Percentiles rank a stretch among this genome's conserved stretches.
Conservation (phyloP, 2,329 filamentous ascomycete species). For the Trichoderma polysporum region DNA sequence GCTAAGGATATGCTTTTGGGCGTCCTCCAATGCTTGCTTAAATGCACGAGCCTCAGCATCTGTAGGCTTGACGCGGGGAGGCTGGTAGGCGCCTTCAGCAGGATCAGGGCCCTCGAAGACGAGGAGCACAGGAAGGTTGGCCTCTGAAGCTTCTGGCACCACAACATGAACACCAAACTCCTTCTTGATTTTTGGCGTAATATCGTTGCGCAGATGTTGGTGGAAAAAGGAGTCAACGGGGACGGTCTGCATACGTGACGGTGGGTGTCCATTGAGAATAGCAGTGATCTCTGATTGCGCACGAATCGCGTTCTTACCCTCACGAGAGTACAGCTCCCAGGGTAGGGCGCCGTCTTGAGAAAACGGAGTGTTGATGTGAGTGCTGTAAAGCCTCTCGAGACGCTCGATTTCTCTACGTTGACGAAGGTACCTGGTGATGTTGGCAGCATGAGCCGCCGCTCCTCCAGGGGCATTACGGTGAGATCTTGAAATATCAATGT, state of each 20-base stretch:
- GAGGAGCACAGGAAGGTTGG: conserved; percentile 63
- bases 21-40: conserved; percentile 55
- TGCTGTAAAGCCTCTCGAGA: conserved; percentile 75
- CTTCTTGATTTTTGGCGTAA: conserved; percentile 62
- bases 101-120: conserved; percentile 69
- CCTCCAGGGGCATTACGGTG: conserved; percentile 72
- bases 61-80: conserved; percentile 55
- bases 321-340: conserved; percentile 86
- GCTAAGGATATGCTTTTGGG: conserved; percentile 56
- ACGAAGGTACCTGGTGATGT: conserved; percentile 83
- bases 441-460: conserved; percentile 75
- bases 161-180: conserved; percentile 72
- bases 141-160: conserved; percentile 63
- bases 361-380: conserved; percentile 82
- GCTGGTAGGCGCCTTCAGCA: conserved; percentile 47
- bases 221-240: conserved; percentile 78
- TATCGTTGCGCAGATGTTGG: conserved; percentile 64
- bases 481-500: conserved; percentile 77
- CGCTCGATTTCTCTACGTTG: conserved; percentile 79
- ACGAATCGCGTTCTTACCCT: conserved; percentile 78
- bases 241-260: conserved; percentile 65
- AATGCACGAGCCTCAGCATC: conserved; percentile 53
- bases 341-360: conserved; percentile 67
- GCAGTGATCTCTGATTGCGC: conserved; percentile 73
- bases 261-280: conserved; percentile 72